A percentile compares a stretch with the other conserved stretches of the same genome.
phyloP scores from a whole-genome alignment of 1,139 yeast species.

The Pichia sp. region DNA sequence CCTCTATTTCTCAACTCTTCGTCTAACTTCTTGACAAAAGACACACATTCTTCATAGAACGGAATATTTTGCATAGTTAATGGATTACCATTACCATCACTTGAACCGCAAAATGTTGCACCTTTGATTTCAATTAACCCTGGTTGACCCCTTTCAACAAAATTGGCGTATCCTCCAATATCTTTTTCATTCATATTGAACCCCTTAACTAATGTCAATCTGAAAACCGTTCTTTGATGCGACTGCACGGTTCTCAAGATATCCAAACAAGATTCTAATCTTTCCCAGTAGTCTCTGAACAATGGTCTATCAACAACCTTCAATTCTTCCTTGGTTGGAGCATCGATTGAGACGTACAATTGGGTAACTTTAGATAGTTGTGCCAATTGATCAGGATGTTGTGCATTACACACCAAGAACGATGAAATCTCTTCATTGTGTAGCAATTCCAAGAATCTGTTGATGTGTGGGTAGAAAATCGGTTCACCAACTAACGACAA shows the following conservation, averaged over 20 bases:
- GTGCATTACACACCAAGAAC: slow-evolving; percentile 90
- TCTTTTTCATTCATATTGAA: slow-evolving; percentile 66
- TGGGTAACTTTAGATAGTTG: slow-evolving; percentile 74
- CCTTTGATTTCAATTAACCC: slow-evolving; percentile 91
- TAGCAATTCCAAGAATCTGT: slow-evolving; percentile 71
- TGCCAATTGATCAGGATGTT: slow-evolving; percentile 80
- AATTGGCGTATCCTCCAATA: slow-evolving; percentile 77
- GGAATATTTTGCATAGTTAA: slow-evolving; percentile 95
- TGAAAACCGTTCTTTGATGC: slow-evolving; percentile 84
- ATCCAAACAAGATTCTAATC: slow-evolving; percentile 73
- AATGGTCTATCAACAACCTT: slow-evolving; percentile 84
- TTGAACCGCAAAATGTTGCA: slow-evolving; percentile 88
- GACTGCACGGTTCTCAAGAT: slow-evolving; percentile 63
- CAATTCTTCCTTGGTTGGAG: slow-evolving; percentile 73
- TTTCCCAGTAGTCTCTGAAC: slow-evolving; percentile 88
- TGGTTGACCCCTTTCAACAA: slow-evolving; percentile 76
- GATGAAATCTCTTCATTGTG: slow-evolving; percentile 76
- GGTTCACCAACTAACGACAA: slow-evolving; percentile 92
- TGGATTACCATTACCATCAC: slow-evolving; percentile 74
- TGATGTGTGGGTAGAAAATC: slow-evolving; percentile 84
- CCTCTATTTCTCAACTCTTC: slow-evolving; percentile 55
- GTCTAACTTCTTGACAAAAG: slow-evolving; percentile 57
- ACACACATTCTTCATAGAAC: slow-evolving; percentile 82
- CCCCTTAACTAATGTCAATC: slow-evolving; percentile 86
- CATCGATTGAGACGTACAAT: slow-evolving; percentile 87